These are phyloP conservation scores for Sarocladium brachiariae DNA, from an alignment of 2,329 filamentous ascomycete species.

Conservation along the genomic window DNA sequence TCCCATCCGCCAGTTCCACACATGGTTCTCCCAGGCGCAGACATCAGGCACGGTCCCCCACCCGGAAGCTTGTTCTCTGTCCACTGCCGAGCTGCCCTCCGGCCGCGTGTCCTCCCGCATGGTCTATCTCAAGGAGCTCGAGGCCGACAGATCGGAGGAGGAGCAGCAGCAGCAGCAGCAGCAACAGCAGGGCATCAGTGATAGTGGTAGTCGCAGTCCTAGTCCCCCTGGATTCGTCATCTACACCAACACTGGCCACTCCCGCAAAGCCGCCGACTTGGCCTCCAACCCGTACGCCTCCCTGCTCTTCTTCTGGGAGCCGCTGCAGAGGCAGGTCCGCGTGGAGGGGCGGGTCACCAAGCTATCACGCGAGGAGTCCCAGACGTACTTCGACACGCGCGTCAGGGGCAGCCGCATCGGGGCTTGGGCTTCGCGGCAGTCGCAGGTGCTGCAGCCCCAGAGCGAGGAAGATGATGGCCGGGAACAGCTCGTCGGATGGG, in stretches of 20 bases:
- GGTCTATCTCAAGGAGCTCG: constrained; percentile 94
- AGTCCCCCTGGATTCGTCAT: constrained; percentile 71
- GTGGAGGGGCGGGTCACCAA: constrained; percentile 73
- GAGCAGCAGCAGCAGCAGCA: not conserved
- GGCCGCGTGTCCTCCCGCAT: constrained; percentile 79
- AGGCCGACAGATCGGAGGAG: constrained; percentile 37
- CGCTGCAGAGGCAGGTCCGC: constrained; percentile 80
- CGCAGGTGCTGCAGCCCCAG: constrained; percentile 56
- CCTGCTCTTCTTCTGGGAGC: constrained; percentile 86
- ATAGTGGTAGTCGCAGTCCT: not conserved
- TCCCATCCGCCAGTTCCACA: constrained; percentile 79
- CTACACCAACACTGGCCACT: constrained; percentile 88
- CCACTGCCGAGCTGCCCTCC: constrained; percentile 75
- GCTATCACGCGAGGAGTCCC: constrained; percentile 63
- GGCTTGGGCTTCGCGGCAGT: constrained; percentile 91
- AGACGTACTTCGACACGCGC: constrained; percentile 58
- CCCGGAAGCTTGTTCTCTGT: constrained; percentile 82
- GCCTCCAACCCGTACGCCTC: constrained; percentile 68
- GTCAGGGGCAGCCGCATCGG: constrained; percentile 79
- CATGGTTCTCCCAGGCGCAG: constrained; percentile 77
- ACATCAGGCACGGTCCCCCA: constrained; percentile 51
- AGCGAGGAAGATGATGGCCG: constrained; percentile 63
- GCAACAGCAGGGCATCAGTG: not conserved
- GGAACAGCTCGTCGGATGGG: constrained; percentile 66
- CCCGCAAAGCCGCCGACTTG: constrained; percentile 61